Evolutionary conservation across 148 eudicot genomes (phyloP).

Genomic region (Polygonum maritimum): DNA sequence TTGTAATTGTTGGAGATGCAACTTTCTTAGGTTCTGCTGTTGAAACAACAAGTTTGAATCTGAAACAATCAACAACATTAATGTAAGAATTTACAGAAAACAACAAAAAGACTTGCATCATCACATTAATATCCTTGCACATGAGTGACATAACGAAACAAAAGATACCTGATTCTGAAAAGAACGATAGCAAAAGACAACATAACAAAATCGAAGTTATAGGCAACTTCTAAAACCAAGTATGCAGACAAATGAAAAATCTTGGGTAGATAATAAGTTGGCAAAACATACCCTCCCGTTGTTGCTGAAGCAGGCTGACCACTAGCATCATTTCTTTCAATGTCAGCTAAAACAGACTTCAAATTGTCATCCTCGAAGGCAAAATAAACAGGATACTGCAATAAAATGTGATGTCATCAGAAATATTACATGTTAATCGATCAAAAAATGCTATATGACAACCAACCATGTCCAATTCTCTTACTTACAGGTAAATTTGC

Average conservation of each 20-base stretch:
- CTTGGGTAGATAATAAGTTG: not conserved
- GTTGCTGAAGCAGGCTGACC: conserved; percentile 98
- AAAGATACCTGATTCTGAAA: not conserved
- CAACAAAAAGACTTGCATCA: not conserved
- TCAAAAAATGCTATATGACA: not conserved
- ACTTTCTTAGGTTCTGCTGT: conserved; percentile 77
- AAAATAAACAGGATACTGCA: conserved; percentile 98
- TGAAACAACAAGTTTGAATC: conserved; percentile 86
- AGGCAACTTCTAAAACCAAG: not conserved
- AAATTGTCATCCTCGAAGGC: conserved; percentile 81
- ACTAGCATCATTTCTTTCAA: conserved; percentile 62
- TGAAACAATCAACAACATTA: conserved; percentile 25
- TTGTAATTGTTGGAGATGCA: conserved; percentile 72
- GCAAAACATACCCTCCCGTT: conserved; percentile 83
- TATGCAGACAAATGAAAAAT: not conserved
- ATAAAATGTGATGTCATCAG: conserved; percentile 18
- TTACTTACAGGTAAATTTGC: conserved; percentile 78
- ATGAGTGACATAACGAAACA: not conserved
- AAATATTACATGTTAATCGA: not conserved
- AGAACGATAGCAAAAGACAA: conserved; percentile 1
- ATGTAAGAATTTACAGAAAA: not conserved
- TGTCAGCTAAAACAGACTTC: conserved; percentile 67
- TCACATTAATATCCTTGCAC: not conserved
- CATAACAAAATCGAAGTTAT: not conserved
- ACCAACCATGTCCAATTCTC: not conserved